Evolutionary conservation across 1,139 yeast genomes (phyloP).

Genomic region (Yamadazyma sp.): DNA sequence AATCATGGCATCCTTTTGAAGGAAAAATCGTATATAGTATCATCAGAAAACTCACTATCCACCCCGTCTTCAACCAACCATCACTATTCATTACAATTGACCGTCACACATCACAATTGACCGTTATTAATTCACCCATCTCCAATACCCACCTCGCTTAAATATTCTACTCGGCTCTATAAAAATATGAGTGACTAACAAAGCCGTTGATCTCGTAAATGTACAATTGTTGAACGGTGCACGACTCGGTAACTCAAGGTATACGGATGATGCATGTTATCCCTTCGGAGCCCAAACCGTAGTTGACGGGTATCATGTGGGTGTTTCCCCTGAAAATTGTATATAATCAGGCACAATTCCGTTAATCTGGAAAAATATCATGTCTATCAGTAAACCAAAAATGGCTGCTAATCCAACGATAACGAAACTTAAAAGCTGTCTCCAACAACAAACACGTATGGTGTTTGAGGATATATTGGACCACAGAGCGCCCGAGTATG

Average conservation of each 20-base stretch:
- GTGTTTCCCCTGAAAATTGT: too few relatives aligned
- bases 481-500: background rate
- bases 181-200: background rate
- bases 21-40: too few relatives aligned
- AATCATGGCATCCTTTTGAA: too few relatives aligned
- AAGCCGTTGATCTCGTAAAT: background rate
- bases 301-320: too few relatives aligned
- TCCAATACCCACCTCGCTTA: background rate
- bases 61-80: too few relatives aligned
- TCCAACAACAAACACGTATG: background rate
- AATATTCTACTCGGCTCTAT: background rate
- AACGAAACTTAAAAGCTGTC: background rate
- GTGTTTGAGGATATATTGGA: background rate
- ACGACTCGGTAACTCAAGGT: background rate
- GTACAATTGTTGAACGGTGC: background rate
- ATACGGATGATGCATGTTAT: background rate
- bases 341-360: too few relatives aligned
- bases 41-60: too few relatives aligned
- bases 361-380: background rate
- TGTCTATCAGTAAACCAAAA: constrained; percentile 1
- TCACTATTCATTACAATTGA: too few relatives aligned
- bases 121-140: too few relatives aligned
- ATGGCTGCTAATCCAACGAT: constrained; percentile 1
- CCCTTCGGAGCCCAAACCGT: too few relatives aligned
- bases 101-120: too few relatives aligned